Conservation (phyloP, 768 basidiomycete species). For the Goffeauzyma gilvescens region DNA sequence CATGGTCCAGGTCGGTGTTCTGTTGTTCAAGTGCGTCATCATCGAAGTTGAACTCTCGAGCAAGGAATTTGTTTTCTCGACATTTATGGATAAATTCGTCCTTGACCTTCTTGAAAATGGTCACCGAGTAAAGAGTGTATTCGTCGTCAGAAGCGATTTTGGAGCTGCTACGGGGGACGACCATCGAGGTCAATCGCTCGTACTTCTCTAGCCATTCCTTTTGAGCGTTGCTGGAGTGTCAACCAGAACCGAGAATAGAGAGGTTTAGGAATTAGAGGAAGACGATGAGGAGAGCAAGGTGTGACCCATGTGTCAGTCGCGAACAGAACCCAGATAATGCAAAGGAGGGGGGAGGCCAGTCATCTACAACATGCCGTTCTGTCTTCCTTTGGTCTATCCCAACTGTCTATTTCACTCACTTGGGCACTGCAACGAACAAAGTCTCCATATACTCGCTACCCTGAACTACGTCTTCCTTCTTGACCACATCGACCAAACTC, state of each 20-base stretch:
- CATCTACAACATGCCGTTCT: too few species aligned
- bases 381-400: too few species aligned
- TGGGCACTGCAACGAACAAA: slow-evolving; percentile 78
- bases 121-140: slow-evolving; percentile 63
- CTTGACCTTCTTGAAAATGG: slow-evolving; percentile 73
- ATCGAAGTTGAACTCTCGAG: slow-evolving; percentile 83
- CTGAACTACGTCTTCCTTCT: slow-evolving; percentile 57
- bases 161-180: slow-evolving; percentile 74
- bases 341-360: too few species aligned
- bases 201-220: slow-evolving; percentile 85
- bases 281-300: too few species aligned
- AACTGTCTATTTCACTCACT: too few species aligned
- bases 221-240: slow-evolving; percentile 45
- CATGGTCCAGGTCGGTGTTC: slow-evolving; percentile 55
- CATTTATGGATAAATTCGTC: slow-evolving; percentile 89
- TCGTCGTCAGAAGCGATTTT: slow-evolving; percentile 69
- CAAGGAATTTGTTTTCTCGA: slow-evolving; percentile 88
- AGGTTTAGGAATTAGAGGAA: too few species aligned
- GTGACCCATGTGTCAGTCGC: too few species aligned
- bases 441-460: slow-evolving; percentile 92
- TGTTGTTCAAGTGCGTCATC: slow-evolving; percentile 64
- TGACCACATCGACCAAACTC: slow-evolving; percentile 66
- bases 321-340: too few species aligned
- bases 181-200: slow-evolving; percentile 69
- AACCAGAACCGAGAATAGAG: too few species aligned